Base-by-base conservation (phyloP, 83 land plant species). In the Picea mariana region DNA sequence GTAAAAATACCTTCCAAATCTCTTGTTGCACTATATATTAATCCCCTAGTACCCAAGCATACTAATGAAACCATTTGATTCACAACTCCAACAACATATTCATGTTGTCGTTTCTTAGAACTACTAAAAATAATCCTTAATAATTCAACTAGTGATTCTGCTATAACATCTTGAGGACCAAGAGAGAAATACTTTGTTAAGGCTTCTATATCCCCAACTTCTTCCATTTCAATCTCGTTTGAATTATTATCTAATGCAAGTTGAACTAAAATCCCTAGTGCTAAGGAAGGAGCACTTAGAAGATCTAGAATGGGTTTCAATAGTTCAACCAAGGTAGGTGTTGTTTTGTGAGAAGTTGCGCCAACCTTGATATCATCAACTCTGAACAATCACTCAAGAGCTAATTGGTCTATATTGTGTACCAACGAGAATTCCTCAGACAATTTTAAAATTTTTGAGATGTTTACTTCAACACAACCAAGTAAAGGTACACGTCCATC, bases 161-260 rank as follows among this genome's bases (percentile, higher is more conserved):
- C 99, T 62, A 90, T 89, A 52, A 92, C 92, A 88, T 97, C 99
- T 86, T 97, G 95, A 59, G 98, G 98, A 24, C 99, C 93, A 79
- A 97, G 91, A 55, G 99, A 95, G 44, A 97, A 90, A 81, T 97
- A 97, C 81, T 92, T 97, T 18, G 98, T 93, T 55, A 97, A 79
- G 67, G 91, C 98, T 82, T 97, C 99, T 63, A 97, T 64, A 60
- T 90, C 98, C 42, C 99, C 99, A 80, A 96, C 90, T 82, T 97
- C 98, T 18, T 89, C 98, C 99, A 97, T 97, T 24, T 86, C 91
- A 52, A 92, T 86, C 68, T 86, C 92, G 87, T 97, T 97, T 75
- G 94, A 75, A 47, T 90, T 91, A 85, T 89, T 90, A 62, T 90
- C 96, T 31, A 27, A 73, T 24, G 99, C 96, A 80, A 97, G 88